Evolutionary conservation across 257 asterid species (phyloP), one percentile per base, ranked within the genome.

Genomic region (Catharanthus roseus): DNA sequence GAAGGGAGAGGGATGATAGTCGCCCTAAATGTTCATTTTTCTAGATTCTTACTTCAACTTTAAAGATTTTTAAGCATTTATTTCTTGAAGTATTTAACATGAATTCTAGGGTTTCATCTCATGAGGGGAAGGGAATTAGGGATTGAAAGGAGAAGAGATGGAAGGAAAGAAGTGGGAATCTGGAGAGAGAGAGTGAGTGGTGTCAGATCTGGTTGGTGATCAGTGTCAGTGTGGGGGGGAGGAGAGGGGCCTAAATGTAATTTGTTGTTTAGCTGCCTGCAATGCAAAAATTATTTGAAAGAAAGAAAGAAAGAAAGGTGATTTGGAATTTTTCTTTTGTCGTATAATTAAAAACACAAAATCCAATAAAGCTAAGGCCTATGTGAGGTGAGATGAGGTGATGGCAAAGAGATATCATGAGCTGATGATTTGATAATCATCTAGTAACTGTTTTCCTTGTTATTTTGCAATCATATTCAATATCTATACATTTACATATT

Each of bases 401-500:
- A n/a, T n/a, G n/a, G n/a, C n/a, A n/a, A n/a, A n/a, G 45, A 66
- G 2, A 15, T 15, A 81, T 76, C 73, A 76, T 67, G 81, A 70
- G 68, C 69, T 73, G 63, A 86, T 86, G 87, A 86, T 88, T 84
- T 84, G 81, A 77, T 82, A 78, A 88, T 88, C 80, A 77, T n/a
- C n/a, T n/a, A n/a, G n/a, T 79, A 44, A 63, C 57, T 65, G 63
- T 77, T 70, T 50, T 38, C 38, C 57, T 42, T 15, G 49, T 65
- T 34, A 71, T 67, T 56, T n/a, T 29, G 53, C 62, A 53, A 67
- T 72, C 70, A 47, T 62, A 31, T 58, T 75, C 74, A 42, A 10
- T 3, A 10, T 10, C 11, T 42, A 42, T 42, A 42, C 47, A 42
- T 9, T 1, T 12, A 42, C 10, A 42, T 3, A 42, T 38, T 38